Percentiles rank a stretch among this genome's conserved stretches.
Conservation (phyloP, 1,284 basidiomycete genomes). For the Pyrrhoderma lamaoense region DNA sequence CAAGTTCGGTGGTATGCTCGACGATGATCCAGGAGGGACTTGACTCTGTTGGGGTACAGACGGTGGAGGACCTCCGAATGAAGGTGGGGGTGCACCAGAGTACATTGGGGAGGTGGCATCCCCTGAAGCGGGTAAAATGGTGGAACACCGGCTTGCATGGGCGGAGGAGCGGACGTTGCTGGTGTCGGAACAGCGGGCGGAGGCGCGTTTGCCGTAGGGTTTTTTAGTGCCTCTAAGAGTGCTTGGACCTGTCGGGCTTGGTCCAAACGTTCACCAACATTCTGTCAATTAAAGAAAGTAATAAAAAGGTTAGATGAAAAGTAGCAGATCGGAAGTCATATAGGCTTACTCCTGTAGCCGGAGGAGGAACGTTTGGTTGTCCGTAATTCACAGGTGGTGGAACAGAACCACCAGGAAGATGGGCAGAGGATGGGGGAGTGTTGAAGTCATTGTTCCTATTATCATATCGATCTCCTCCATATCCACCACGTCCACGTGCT, state of each 20-base stretch:
- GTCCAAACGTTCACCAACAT: conserved; percentile 64
- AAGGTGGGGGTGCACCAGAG: conserved; percentile 7
- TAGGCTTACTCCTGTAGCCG: conserved; percentile 8
- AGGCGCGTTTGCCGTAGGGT: conserved; percentile 42
- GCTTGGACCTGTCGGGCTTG: conserved; percentile 78
- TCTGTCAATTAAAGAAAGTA: conserved; percentile 21
- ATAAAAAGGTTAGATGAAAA: not conserved
- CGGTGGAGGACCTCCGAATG: not conserved
- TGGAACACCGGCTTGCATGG: conserved; percentile 28
- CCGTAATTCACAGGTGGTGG: conserved; percentile 27
- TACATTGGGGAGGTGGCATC: conserved; percentile 11
- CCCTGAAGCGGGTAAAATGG: conserved; percentile 33
- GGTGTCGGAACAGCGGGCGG: conserved; percentile 30
- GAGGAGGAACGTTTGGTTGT: conserved; percentile 20
- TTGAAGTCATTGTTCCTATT: conserved; percentile 25
- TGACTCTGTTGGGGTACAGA: conserved; percentile 7
- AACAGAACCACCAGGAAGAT: conserved; percentile 23
- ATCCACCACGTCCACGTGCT: conserved; percentile 26
- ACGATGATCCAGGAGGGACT: conserved; percentile 1
- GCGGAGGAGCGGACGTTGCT: conserved; percentile 29
- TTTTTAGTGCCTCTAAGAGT: conserved; percentile 70
- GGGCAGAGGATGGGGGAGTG: conserved; percentile 14
- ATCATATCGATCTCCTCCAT: conserved; percentile 30
- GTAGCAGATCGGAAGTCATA: not conserved
- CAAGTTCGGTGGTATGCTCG: conserved; percentile 53